Evolutionary conservation across 1,139 yeast species (phyloP), one percentile per base, ranked within the genome.

Genomic region (Lodderomyces metapsilosis): DNA sequence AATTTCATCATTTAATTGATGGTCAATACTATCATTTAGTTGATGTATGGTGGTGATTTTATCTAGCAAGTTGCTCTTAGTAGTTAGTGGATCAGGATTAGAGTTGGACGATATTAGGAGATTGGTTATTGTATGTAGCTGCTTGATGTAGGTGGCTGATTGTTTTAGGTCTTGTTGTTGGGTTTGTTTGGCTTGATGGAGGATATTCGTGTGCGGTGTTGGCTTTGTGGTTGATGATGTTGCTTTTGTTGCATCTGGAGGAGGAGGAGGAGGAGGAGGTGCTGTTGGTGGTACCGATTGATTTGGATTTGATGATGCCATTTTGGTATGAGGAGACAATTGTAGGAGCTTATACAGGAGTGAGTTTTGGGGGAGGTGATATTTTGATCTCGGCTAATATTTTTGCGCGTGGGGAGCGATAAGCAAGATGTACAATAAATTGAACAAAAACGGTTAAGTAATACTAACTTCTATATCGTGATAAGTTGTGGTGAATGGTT

Each of bases 21-120:
- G 22, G 42, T 68, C 68, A 11, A 72, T 69, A 33, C 68, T 68
- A 4, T 52, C 42, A 50, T 72, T 67, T 16, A 72, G 52, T 38
- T 69, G 66, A 43, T 70, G 76, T 9, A 72, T 68, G 8, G 76
- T 71, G n/a, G 71, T 59, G 42, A 71, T 68, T 49, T 71, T 71
- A 44, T 71, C 76, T 9, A 71, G 45, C 7, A 67, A 50, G 1
- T 30, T 16, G 11, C 33, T 25, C n/a, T 34, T 21, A 3, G 28
- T 34, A 10, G 30, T 34, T 24, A 16, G 5, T 22, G 37, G 28
- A 13, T 27, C 17, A n/a, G 38, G 4, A 17, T 64, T 49, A 1
- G 71, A 52, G 8, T 62, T 57, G 24, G 36, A 18, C 8, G 16
- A 22, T 15, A 37, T 51, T 50, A 32, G 39, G 41, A 8, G 74